Conservation (phyloP, 257 asterid species). For the Solanum neorickii region DNA sequence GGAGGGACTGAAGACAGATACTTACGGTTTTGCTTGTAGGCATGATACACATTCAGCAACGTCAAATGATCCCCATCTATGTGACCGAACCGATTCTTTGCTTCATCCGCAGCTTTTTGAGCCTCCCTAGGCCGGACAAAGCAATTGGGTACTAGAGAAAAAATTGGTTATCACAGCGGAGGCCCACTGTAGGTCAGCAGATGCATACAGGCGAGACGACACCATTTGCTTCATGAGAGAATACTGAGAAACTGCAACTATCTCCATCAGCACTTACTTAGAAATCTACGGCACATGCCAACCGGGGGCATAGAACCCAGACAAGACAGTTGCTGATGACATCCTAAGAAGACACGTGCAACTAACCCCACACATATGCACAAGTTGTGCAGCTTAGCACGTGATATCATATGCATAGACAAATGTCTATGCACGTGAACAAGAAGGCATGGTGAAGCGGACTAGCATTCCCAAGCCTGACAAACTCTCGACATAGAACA, state of each 20-base stretch:
- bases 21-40: constrained; percentile 92
- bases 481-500: not conserved
- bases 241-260: constrained; percentile 99
- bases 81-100: constrained; percentile 97
- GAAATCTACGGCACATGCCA: constrained; percentile 87
- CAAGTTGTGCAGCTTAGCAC: constrained; percentile 33
- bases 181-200: constrained; percentile 99
- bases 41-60: constrained; percentile 84
- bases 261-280: constrained; percentile 99
- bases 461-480: constrained; percentile 6
- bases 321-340: constrained; percentile 89
- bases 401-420: constrained; percentile 27
- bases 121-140: constrained; percentile 99
- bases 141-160: constrained; percentile 99
- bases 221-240: constrained; percentile 95
- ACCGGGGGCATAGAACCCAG: constrained; percentile 73
- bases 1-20: not conserved
- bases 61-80: constrained; percentile 94
- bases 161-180: constrained; percentile 98
- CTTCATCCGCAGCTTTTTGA: constrained; percentile 98
- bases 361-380: constrained; percentile 37
- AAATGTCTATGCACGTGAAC: constrained; percentile 24
- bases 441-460: constrained; percentile 3
- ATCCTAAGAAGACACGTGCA: constrained; percentile 62
- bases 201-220: constrained; percentile 97